phyloP scores from a whole-genome alignment of 2,329 filamentous ascomycete genomes.

The Cercospora sojina region DNA sequence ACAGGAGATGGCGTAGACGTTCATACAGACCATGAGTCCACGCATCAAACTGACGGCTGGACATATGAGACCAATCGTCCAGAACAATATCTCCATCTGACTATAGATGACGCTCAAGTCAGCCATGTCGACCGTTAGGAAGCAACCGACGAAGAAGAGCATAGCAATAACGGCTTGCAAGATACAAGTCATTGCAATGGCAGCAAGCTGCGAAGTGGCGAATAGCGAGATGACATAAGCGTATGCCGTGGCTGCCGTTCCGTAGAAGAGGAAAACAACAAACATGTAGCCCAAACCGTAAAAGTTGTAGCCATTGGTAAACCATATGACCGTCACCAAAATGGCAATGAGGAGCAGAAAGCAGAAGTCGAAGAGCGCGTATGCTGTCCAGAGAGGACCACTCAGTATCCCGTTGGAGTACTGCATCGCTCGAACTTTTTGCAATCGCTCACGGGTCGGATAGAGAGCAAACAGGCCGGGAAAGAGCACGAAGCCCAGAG shows the following conservation, averaged over 20 bases:
- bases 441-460: slow-evolving; percentile 73
- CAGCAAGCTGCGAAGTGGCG: slow-evolving; percentile 41
- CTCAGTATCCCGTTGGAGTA: slow-evolving; percentile 85
- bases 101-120: slow-evolving; percentile 35
- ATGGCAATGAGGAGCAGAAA: slow-evolving; percentile 66
- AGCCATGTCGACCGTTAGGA: slow-evolving; percentile 25
- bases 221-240: slow-evolving; percentile 79
- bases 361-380: slow-evolving; percentile 73
- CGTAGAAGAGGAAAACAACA: slow-evolving; percentile 70
- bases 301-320: slow-evolving; percentile 18
- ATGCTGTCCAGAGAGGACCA: slow-evolving; percentile 77
- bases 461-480: slow-evolving; percentile 87
- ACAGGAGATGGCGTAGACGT: slow-evolving; percentile 77
- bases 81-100: slow-evolving; percentile 60
- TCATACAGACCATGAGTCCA: slow-evolving; percentile 71
- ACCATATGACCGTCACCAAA: slow-evolving; percentile 64
- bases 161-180: slow-evolving; percentile 25
- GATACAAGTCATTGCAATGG: slow-evolving; percentile 26
- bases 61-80: slow-evolving; percentile 67
- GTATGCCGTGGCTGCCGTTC: slow-evolving; percentile 70
- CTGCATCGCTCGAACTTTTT: slow-evolving; percentile 75
- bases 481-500: slow-evolving; percentile 70
- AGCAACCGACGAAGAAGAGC: slow-evolving; percentile 26
- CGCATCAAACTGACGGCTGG: slow-evolving; percentile 73
- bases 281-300: slow-evolving; percentile 22